phyloP scores from a whole-genome alignment of 148 eudicot species.

The Rhododendron vialii region DNA sequence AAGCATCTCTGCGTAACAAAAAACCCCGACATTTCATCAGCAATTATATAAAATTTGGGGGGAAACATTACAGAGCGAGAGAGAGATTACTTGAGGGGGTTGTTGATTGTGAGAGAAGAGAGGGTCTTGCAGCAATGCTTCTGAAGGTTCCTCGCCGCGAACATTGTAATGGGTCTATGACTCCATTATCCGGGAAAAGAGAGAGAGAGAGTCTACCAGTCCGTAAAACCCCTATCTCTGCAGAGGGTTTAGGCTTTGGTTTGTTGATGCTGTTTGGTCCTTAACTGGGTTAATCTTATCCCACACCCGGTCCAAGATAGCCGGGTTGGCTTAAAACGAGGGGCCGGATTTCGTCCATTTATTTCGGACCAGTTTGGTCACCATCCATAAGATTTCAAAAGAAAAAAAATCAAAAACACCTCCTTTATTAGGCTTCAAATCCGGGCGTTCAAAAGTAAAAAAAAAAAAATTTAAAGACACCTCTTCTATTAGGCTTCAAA shows the following conservation, averaged over 20 bases:
- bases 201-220: background rate
- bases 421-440: too few species aligned
- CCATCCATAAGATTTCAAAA: too few species aligned
- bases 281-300: background rate
- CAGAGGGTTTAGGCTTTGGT: background rate
- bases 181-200: background rate
- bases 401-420: too few species aligned
- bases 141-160: constrained; percentile 33
- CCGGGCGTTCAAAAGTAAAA: too few species aligned
- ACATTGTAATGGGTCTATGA: constrained; percentile 21
- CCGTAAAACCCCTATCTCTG: background rate
- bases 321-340: background rate
- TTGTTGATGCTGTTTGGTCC: background rate
- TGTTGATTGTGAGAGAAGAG: constrained; percentile 24
- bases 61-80: background rate
- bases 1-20: constrained; percentile 16
- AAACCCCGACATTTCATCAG: constrained; percentile 27
- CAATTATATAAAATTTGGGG: background rate
- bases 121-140: constrained; percentile 31
- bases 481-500: too few species aligned
- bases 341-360: too few species aligned
- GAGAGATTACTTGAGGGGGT: constrained; percentile 27
- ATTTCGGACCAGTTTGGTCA: too few species aligned
- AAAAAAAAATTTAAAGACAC: too few species aligned
- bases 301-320: background rate